A percentile compares a stretch with the other conserved stretches of the same genome.
These are phyloP conservation scores for Calonectria henricotiae DNA, from an alignment of 2,329 filamentous ascomycete genomes.

Conservation along the genomic window DNA sequence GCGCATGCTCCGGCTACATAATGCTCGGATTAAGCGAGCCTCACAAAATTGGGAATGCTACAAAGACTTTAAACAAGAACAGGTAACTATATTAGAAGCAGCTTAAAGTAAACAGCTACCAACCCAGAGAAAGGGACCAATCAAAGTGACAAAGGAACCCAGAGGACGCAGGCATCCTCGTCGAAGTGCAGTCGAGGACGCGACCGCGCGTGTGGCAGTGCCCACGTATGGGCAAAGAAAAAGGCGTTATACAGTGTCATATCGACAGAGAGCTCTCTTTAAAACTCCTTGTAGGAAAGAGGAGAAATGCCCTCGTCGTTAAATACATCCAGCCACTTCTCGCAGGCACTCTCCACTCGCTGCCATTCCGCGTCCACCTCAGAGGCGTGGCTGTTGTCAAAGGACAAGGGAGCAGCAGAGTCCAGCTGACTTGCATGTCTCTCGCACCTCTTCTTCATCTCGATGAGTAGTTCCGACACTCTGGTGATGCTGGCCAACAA, in stretches of 20 bases:
- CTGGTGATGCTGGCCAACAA: neutral
- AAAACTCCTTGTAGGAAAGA: neutral
- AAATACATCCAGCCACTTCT: constrained; percentile 17
- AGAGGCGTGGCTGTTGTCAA: neutral
- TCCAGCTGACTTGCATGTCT: neutral
- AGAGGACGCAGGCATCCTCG: constrained; percentile 1
- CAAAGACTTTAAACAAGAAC: neutral
- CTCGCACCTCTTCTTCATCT: constrained; percentile 11
- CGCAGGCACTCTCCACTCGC: constrained; percentile 17
- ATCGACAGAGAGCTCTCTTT: too few species aligned
- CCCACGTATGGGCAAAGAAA: neutral
- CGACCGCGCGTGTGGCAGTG: constrained; percentile 21
- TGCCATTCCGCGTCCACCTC: constrained; percentile 15
- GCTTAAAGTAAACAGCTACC: constrained; percentile 8
- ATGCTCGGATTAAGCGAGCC: too few species aligned
- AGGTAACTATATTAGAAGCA: neutral
- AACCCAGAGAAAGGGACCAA: constrained; percentile 1
- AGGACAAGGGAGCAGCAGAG: neutral
- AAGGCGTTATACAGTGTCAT: too few species aligned
- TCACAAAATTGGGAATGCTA: neutral
- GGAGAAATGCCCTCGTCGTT: neutral
- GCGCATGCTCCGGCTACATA: too few species aligned
- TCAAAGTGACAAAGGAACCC: constrained; percentile 10
- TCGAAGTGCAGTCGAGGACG: constrained; percentile 15
- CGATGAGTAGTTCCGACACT: neutral